Percentiles rank a stretch among this genome's conserved stretches.
Conservation (phyloP, 1,284 basidiomycete species). For the Rhodotorula sp. region DNA sequence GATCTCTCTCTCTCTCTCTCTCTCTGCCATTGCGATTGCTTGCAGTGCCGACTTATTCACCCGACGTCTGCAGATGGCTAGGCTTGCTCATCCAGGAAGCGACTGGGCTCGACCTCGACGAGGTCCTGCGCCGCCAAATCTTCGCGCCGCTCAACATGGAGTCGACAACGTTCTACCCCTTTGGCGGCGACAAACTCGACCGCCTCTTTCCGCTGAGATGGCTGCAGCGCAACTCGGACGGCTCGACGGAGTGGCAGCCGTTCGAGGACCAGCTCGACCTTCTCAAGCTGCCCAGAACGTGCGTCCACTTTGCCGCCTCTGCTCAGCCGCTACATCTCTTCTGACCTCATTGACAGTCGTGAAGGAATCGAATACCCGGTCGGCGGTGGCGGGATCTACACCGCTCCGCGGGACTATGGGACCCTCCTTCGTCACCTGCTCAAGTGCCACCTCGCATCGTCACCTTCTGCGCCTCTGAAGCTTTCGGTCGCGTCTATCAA, state of each 20-base stretch:
- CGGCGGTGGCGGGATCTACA: constrained; percentile 48
- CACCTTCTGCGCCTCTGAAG: constrained; percentile 6
- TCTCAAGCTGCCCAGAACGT: neutral
- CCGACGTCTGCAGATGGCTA: constrained; percentile 41
- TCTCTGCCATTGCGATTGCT: neutral
- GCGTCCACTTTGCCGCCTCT: neutral
- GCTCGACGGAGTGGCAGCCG: constrained; percentile 31
- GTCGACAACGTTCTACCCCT: constrained; percentile 46
- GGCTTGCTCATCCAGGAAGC: constrained; percentile 45
- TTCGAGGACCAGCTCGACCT: constrained; percentile 37
- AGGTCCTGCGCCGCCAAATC: constrained; percentile 44
- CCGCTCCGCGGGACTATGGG: constrained; percentile 43
- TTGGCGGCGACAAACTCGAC: constrained; percentile 26
- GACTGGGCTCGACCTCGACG: constrained; percentile 40
- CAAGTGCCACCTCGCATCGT: constrained; percentile 36
- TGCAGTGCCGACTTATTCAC: neutral
- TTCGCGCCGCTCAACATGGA: constrained; percentile 47
- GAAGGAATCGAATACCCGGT: constrained; percentile 48
- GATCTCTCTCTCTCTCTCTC: too few species aligned
- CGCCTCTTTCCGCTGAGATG: constrained; percentile 39
- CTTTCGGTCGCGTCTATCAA: neutral
- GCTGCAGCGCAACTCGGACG: neutral
- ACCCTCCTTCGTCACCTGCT: constrained; percentile 45
- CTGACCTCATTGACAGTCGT: constrained; percentile 20
- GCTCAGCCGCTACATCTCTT: constrained; percentile 32